Conservation (phyloP, 352 stramenopile genomes). For the Phytophthora sojae region DNA sequence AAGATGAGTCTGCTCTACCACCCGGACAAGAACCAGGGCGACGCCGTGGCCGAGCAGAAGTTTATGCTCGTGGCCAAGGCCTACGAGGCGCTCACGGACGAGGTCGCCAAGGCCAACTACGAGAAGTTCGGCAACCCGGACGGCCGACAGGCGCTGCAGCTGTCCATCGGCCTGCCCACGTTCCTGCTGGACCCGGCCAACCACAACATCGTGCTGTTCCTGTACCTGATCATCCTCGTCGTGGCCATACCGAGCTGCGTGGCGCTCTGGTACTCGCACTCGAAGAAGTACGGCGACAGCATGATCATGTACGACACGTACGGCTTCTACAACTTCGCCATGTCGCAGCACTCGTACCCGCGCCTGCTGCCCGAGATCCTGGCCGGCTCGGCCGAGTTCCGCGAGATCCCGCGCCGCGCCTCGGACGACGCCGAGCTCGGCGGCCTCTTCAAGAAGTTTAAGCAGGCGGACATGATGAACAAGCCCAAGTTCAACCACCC, state of each 20-base stretch:
- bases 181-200: constrained; percentile 98
- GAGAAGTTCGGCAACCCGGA: constrained; percentile 99
- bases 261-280: constrained; percentile 96
- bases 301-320: constrained; percentile 99
- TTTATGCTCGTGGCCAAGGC: constrained; percentile 98
- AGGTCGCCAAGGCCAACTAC: constrained; percentile 97
- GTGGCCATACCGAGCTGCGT: constrained; percentile 97
- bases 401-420: constrained; percentile 74
- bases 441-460: constrained; percentile 79
- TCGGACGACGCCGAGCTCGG: constrained; percentile 74
- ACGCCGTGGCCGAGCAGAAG: constrained; percentile 97
- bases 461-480: constrained; percentile 79
- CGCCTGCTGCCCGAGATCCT: constrained; percentile 96
- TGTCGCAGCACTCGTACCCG: constrained; percentile 95
- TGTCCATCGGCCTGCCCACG: constrained; percentile 96
- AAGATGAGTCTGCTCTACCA: constrained; percentile 94
- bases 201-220: constrained; percentile 98
- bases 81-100: constrained; percentile 96
- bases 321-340: constrained; percentile 97
- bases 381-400: constrained; percentile 91
- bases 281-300: constrained; percentile 99
- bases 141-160: constrained; percentile 97
- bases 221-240: constrained; percentile 99
- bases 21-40: constrained; percentile 97
- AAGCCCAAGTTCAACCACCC: constrained; percentile 90